Evolutionary conservation across 2,329 filamentous ascomycete species (phyloP), one percentile per base, ranked within the genome.

Genomic region (Aspergillus sp.): DNA sequence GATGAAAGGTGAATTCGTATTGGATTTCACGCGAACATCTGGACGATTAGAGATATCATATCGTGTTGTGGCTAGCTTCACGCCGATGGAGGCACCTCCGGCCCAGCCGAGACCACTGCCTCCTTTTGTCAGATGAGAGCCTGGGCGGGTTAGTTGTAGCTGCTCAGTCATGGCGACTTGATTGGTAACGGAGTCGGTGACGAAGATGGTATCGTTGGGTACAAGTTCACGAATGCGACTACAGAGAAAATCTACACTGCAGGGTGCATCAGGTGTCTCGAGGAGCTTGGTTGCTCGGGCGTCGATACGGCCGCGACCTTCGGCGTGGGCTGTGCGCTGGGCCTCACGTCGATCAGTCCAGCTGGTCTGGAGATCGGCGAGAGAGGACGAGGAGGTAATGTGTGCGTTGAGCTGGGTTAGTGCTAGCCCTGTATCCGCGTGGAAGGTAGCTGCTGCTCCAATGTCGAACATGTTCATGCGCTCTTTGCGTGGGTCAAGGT

Each of bases 71-170:
- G 89, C 90, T 10, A 93, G 82, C 71, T 92, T 92, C 64, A 92
- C 86, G 2, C 90, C 90, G 1, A 93, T 73, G 0, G 88, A 86
- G 44, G 81, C 90, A 15, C 90, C 90, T 8, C 90, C 90, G 6
- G 86, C 89, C 90, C 90, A 93, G 2, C 90, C 90, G 0, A 93
- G 84, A 1, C 90, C 90, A 19, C 89, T 90, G 1, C 88, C 90
- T 3, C 90, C 90, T 27, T 66, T 69, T n/a, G 88, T 88, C 0
- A 89, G 88, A 0, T 84, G 72, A 0, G 82, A 85, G 1, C 60
- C 60, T 2, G 53, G 60, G 7, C 58, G 60, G 10, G 53, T 53
- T 3, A 59, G 39, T 17, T 57, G 60, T 4, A 62, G 36, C 21
- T 59, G 57, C 19, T 62, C 60, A 1, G 57, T 52, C 52, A 60